Evolutionary conservation across 1,284 basidiomycete genomes (phyloP).

Genomic region (Ustilago nuda): DNA sequence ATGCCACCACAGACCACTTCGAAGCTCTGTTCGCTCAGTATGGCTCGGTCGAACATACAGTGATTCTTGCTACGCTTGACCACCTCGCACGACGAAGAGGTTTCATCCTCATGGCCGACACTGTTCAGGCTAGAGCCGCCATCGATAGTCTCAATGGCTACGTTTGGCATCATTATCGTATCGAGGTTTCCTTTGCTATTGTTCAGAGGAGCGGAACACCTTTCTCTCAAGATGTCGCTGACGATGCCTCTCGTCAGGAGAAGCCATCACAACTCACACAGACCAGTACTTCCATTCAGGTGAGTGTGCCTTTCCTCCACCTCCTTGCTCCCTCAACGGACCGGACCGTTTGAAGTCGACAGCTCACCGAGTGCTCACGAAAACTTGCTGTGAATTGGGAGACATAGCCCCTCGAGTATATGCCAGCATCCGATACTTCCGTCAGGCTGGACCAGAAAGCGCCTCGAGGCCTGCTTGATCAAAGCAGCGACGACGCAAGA

Average conservation of each 20-base stretch:
- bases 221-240: constrained; percentile 36
- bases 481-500: background rate
- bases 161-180: constrained; percentile 65
- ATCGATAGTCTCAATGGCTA: constrained; percentile 59
- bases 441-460: background rate
- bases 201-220: constrained; percentile 65
- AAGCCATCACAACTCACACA: background rate
- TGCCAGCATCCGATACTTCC: background rate
- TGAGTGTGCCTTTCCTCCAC: constrained; percentile 9
- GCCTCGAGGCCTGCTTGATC: background rate
- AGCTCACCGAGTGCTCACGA: background rate
- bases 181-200: constrained; percentile 68
- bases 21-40: constrained; percentile 55
- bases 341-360: background rate
- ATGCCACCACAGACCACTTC: constrained; percentile 62
- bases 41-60: constrained; percentile 64
- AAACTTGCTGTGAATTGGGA: background rate
- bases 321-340: background rate
- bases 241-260: constrained; percentile 5
- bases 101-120: constrained; percentile 66
- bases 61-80: constrained; percentile 68
- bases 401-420: background rate
- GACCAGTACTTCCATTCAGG: constrained; percentile 4
- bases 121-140: constrained; percentile 57
- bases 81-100: constrained; percentile 66